phyloP scores from a whole-genome alignment of 2,329 filamentous ascomycete genomes.

The Fusarium longipes region DNA sequence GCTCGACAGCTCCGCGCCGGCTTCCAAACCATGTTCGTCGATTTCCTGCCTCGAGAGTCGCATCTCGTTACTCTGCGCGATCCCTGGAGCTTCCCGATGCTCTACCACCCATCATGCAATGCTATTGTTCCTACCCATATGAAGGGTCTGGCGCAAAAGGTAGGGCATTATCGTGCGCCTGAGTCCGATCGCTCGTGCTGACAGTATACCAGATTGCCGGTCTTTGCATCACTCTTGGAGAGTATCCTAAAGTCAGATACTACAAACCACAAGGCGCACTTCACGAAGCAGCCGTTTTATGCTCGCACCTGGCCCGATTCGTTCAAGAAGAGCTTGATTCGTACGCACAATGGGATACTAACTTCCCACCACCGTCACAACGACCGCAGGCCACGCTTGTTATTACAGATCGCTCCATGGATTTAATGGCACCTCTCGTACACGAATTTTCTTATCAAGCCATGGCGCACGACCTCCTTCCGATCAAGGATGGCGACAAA shows the following conservation, averaged over 20 bases:
- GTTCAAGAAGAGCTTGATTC: constrained; percentile 91
- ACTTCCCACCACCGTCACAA: constrained; percentile 83
- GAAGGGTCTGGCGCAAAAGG: constrained; percentile 88
- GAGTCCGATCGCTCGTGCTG: background rate
- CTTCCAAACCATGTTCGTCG: constrained; percentile 84
- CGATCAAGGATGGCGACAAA: constrained; percentile 89
- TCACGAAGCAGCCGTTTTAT: constrained; percentile 90
- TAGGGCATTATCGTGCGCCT: constrained; percentile 50
- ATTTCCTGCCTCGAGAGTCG: constrained; percentile 91
- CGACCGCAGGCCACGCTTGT: constrained; percentile 85
- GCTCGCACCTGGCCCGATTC: constrained; percentile 87
- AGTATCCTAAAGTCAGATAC: constrained; percentile 93
- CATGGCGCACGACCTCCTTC: constrained; percentile 94
- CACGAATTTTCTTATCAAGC: constrained; percentile 99
- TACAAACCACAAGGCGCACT: constrained; percentile 79
- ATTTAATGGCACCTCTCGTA: constrained; percentile 84
- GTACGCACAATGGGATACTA: constrained; percentile 84
- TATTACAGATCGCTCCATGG: constrained; percentile 93
- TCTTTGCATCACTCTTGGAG: constrained; percentile 90
- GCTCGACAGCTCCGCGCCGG: constrained; percentile 80
- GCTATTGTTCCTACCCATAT: constrained; percentile 84
- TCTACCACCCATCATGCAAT: constrained; percentile 93
- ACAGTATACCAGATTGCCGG: constrained; percentile 55
- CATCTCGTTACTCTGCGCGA: constrained; percentile 92
- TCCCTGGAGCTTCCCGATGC: constrained; percentile 92